phyloP scores from a whole-genome alignment of 495 filamentous ascomycete species.

The Chaetomium cochliodes region DNA sequence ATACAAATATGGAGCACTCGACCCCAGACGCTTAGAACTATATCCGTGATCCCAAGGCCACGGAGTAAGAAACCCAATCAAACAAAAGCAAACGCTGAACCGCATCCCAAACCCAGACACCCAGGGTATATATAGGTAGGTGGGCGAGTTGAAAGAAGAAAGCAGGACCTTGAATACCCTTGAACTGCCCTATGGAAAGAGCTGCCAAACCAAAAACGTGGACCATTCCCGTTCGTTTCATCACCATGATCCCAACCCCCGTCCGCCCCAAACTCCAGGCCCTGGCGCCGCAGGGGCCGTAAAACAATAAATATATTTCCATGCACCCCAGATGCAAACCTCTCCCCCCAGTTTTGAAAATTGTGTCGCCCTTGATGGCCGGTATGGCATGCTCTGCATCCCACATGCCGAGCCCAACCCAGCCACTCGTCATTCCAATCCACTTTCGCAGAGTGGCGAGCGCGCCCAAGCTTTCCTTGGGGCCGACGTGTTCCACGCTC shows the following conservation, averaged over 20 bases:
- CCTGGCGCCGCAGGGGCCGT: background rate
- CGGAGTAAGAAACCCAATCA: background rate
- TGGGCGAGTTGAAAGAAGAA: background rate
- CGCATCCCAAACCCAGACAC: background rate
- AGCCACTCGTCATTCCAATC: too few relatives aligned
- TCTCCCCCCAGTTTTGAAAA: too few relatives aligned
- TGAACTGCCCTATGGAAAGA: background rate
- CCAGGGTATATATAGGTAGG: constrained; percentile 16
- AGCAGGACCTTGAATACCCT: background rate
- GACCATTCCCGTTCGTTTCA: background rate
- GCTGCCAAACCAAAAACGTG: background rate
- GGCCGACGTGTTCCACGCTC: too few relatives aligned
- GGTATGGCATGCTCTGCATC: too few relatives aligned
- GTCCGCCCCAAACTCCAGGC: background rate
- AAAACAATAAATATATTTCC: background rate
- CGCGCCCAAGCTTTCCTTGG: too few relatives aligned
- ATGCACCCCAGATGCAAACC: background rate
- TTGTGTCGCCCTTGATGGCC: too few relatives aligned
- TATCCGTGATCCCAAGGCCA: background rate
- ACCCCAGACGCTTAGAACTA: background rate
- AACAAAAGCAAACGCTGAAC: background rate
- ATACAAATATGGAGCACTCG: background rate
- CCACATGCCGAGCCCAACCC: too few relatives aligned
- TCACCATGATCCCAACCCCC: background rate
- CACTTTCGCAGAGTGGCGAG: too few relatives aligned